Percentiles rank a stretch among this genome's conserved stretches.
These are phyloP conservation scores for Cystobasidium pallidum DNA, from an alignment of 1,284 basidiomycete genomes.

Conservation along the genomic window DNA sequence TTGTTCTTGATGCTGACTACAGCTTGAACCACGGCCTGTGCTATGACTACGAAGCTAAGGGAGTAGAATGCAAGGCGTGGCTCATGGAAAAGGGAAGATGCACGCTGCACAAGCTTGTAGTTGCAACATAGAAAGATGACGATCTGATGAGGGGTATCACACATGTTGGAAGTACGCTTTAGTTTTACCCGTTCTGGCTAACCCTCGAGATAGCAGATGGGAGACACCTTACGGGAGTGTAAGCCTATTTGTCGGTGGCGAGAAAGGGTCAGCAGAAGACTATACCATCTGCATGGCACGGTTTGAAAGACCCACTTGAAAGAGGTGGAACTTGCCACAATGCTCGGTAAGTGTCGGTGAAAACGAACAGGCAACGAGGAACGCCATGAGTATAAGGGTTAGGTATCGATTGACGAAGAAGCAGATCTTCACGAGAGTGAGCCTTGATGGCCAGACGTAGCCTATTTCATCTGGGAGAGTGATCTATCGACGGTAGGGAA, in stretches of 20 bases:
- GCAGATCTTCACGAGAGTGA: constrained; percentile 41
- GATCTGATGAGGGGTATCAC: constrained; percentile 19
- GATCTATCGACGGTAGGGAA: constrained; percentile 1
- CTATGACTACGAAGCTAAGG: constrained; percentile 23
- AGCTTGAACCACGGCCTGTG: constrained; percentile 35
- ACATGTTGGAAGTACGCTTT: too few species aligned
- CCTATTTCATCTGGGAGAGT: constrained; percentile 17
- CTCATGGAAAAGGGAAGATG: constrained; percentile 30
- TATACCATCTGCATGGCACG: too few species aligned
- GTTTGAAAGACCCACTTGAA: constrained; percentile 25
- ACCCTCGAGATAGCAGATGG: not conserved
- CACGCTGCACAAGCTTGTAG: constrained; percentile 42
- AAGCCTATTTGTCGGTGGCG: not conserved
- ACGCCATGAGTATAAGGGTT: constrained; percentile 24
- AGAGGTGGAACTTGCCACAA: constrained; percentile 25
- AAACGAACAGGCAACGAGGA: constrained; percentile 37
- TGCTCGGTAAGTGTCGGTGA: constrained; percentile 12
- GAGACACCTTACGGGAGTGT: constrained; percentile 15
- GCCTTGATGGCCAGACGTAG: constrained; percentile 38
- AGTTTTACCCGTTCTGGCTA: too few species aligned
- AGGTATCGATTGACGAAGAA: constrained; percentile 37
- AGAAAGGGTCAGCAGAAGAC: too few species aligned
- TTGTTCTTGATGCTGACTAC: constrained; percentile 33
- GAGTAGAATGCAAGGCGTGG: constrained; percentile 30
- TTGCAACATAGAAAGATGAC: constrained; percentile 43